These are phyloP conservation scores for Arachis stenosperma DNA, from an alignment of 306 rosid species.

Conservation along the genomic window DNA sequence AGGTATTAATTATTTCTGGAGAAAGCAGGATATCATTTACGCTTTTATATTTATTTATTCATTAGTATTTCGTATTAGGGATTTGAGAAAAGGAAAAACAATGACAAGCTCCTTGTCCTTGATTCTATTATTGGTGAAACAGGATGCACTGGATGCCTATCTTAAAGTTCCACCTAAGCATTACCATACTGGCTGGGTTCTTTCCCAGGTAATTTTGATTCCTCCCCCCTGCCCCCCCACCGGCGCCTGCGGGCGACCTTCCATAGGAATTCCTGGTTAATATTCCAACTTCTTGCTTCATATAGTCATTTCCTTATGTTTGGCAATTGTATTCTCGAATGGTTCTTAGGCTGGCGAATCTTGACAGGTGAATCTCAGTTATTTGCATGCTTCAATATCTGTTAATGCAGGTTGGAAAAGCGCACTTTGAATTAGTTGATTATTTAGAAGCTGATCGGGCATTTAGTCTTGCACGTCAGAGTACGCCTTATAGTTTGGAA, in stretches of 20 bases:
- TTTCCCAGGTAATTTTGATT: conserved; percentile 77
- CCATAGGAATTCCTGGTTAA: conserved; percentile 14
- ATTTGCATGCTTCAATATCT: conserved; percentile 27
- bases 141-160: conserved; percentile 91
- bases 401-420: conserved; percentile 87
- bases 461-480: conserved; percentile 82
- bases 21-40: conserved; percentile 2
- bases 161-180: conserved; percentile 88
- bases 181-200: conserved; percentile 96
- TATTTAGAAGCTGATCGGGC: conserved; percentile 89
- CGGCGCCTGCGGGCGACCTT: conserved; percentile 11
- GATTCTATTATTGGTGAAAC: conserved; percentile 40
- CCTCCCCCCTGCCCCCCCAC: background rate
- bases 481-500: conserved; percentile 84
- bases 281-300: conserved; percentile 23
- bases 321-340: conserved; percentile 5
- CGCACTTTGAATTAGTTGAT: conserved; percentile 86
- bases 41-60: conserved; percentile 28
- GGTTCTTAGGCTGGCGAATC: conserved; percentile 2
- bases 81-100: background rate
- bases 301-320: conserved; percentile 4
- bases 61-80: conserved; percentile 13
- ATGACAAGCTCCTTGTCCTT: conserved; percentile 32
- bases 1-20: conserved; percentile 61
- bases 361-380: conserved; percentile 30